Evolutionary conservation across 2,329 filamentous ascomycete genomes (phyloP), one percentile per base, ranked within the genome.

Genomic region (Apiospora malaysiana): DNA sequence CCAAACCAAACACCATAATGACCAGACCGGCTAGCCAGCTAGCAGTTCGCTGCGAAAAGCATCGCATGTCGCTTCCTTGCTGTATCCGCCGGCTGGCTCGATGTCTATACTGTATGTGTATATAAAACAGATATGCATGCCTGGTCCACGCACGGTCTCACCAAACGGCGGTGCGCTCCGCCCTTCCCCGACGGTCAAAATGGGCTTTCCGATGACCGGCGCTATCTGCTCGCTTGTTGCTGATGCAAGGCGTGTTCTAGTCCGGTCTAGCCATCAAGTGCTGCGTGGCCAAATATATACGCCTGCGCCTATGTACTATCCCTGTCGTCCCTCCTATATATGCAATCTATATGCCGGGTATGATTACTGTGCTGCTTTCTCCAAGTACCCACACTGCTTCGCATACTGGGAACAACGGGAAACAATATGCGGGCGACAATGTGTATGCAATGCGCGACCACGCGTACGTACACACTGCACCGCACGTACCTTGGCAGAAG

Each of bases 11-110:
- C 51, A 59, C 5, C 51, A 37, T 4, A 32, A 21, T 27, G 4
- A 12, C 9, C 5, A 6, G 16, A 32, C 51, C 9, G 37, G 51
- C 25, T 23, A 47, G 6, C 46, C 23, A 45, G 1, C 10, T 45
- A 45, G 4, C 7, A 4, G n/a, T n/a, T 23, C 23, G 46, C 10
- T 59, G 51, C 51, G 16, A 37, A 16, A 8, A 21, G 51, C 27
- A 37, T n/a, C 16, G 12, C 5, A 59, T 59, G 51, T 37, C 51
- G 51, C 51, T 37, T 59, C 51, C 51, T 59, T 59, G 51, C 51
- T 10, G 16, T 18, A 8, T 40, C 23, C 32, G 56, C 56, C 14
- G 56, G 32, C 18, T 59, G 49, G 49, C 27, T 9, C 2, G 40
- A 4, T 42, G 12, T 14, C 40, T 45, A 45, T 45, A 32, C 40